These are phyloP conservation scores for Planoprotostelium fungivorum DNA, from an alignment of 78 protist species.

Conservation along the genomic window DNA sequence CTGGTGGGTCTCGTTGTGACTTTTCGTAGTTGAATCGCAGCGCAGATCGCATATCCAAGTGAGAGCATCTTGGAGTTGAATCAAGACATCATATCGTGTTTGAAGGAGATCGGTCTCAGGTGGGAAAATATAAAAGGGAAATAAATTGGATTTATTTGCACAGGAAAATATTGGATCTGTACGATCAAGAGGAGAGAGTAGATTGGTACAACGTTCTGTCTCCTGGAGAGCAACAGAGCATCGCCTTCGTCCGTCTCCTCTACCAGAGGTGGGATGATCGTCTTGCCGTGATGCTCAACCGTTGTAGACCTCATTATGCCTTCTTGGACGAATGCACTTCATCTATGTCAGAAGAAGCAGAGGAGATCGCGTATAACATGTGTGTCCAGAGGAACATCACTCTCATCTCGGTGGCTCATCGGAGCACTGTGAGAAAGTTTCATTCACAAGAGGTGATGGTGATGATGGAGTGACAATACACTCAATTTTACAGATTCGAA, in stretches of 20 bases:
- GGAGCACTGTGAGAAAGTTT: background rate
- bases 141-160: conserved; percentile 9
- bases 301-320: background rate
- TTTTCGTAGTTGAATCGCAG: conserved; percentile 40
- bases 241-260: conserved; percentile 27
- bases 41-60: conserved; percentile 53
- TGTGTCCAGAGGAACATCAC: background rate
- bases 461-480: too few relatives aligned
- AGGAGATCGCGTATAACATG: background rate
- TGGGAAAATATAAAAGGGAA: background rate
- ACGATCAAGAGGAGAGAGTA: background rate
- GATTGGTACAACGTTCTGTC: conserved; percentile 54
- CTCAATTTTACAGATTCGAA: too few relatives aligned
- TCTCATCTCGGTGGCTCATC: background rate
- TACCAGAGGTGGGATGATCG: conserved; percentile 16
- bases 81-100: too few relatives aligned
- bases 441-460: background rate
- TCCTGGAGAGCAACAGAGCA: conserved; percentile 65
- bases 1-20: conserved; percentile 5
- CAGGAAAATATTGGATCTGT: conserved; percentile 25
- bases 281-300: background rate
- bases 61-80: too few relatives aligned
- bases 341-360: background rate
- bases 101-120: background rate
- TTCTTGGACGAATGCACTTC: background rate